These are phyloP conservation scores for Salvia sclarea DNA, from an alignment of 305 asterid species.

Conservation along the genomic window DNA sequence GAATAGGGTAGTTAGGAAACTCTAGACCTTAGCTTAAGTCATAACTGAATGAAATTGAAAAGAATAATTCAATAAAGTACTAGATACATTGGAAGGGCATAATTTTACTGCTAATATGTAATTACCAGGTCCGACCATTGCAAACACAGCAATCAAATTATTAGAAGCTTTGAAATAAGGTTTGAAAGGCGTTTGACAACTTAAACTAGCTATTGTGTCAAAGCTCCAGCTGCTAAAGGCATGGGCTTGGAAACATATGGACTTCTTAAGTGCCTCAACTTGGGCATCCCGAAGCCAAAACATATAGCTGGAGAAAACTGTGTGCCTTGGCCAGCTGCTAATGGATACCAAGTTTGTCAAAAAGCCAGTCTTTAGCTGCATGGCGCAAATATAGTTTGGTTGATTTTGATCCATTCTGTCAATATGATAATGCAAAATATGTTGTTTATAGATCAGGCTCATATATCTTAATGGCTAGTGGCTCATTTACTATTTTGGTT, in stretches of 20 bases:
- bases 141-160: too few species aligned
- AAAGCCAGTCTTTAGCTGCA: background rate
- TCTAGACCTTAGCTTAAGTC: too few species aligned
- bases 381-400: background rate
- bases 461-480: background rate
- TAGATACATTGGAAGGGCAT: too few species aligned
- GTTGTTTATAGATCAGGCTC: background rate
- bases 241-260: too few species aligned
- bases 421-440: background rate
- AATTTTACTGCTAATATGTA: too few species aligned
- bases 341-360: background rate
- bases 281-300: background rate
- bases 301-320: background rate
- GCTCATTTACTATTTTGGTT: background rate
- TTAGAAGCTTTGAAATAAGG: too few species aligned
- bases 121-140: too few species aligned
- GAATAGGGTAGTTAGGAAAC: too few species aligned
- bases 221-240: background rate
- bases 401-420: background rate
- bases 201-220: background rate
- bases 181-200: too few species aligned
- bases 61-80: too few species aligned
- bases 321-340: background rate
- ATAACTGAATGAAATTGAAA: too few species aligned
- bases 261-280: background rate